phyloP scores from a whole-genome alignment of 495 filamentous ascomycete genomes.

The Neurospora sp. region DNA sequence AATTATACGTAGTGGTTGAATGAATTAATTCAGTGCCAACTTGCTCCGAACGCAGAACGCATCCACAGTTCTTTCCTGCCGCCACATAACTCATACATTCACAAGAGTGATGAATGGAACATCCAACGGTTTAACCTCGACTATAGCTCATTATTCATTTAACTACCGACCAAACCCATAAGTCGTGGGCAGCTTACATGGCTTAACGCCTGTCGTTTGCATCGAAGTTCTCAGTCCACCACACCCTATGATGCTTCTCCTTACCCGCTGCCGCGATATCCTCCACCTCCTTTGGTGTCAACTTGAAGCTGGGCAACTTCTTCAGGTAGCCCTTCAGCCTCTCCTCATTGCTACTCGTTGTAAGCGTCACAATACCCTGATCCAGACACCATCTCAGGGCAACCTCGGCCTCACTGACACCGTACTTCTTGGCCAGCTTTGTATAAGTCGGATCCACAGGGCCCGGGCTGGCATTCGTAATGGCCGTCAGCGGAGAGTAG shows the following conservation, averaged over 20 bases:
- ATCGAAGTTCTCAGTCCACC: constrained; percentile 53
- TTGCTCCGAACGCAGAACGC: background rate
- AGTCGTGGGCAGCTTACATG: background rate
- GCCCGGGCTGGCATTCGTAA: constrained; percentile 55
- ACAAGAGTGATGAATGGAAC: background rate
- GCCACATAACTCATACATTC: background rate
- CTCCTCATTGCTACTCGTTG: constrained; percentile 65
- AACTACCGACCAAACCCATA: background rate
- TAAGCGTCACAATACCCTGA: constrained; percentile 65
- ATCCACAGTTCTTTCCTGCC: background rate
- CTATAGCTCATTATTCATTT: background rate
- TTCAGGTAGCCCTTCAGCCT: constrained; percentile 56
- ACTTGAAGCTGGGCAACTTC: constrained; percentile 50
- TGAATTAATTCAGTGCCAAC: background rate
- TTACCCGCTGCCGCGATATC: constrained; percentile 52
- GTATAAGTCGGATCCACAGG: constrained; percentile 55
- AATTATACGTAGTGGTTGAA: background rate
- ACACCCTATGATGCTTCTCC: constrained; percentile 59
- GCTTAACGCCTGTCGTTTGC: constrained; percentile 47
- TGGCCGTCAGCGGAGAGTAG: constrained; percentile 58
- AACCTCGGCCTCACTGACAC: constrained; percentile 59
- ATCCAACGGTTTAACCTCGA: background rate
- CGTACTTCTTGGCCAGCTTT: constrained; percentile 64
- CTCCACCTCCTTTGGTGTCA: constrained; percentile 61
- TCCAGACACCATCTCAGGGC: constrained; percentile 71